Conservation (phyloP, 2,329 filamentous ascomycete genomes). For the Colletotrichum chlorophyti region DNA sequence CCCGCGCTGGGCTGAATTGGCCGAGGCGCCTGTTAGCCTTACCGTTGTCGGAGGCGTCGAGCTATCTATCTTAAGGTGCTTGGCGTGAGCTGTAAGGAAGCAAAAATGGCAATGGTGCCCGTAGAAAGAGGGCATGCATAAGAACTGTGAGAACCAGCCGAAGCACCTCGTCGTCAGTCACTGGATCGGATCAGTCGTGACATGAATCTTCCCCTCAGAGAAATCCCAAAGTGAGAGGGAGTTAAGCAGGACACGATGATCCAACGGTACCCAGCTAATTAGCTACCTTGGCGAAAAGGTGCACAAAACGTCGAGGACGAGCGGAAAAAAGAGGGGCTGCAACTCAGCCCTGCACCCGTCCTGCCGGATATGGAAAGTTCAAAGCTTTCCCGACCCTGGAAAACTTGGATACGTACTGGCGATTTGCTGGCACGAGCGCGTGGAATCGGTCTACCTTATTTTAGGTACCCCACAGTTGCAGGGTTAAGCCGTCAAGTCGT, state of each 20-base stretch:
- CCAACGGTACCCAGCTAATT: not conserved
- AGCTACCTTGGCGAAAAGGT: not conserved
- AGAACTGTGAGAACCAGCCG: too few relatives aligned
- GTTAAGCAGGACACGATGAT: too few relatives aligned
- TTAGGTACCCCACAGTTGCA: not conserved
- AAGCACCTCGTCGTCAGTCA: too few relatives aligned
- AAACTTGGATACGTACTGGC: constrained; percentile 1
- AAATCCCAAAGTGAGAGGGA: not conserved
- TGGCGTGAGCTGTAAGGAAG: not conserved
- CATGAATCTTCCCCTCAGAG: too few relatives aligned
- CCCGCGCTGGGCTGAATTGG: constrained; percentile 13
- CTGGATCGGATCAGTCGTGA: too few relatives aligned
- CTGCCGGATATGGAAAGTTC: constrained; percentile 17
- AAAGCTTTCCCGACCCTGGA: not conserved
- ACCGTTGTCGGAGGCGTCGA: not conserved
- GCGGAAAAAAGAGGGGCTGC: constrained; percentile 6
- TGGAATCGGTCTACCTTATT: too few relatives aligned
- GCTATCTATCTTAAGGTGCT: too few relatives aligned
- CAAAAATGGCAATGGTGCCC: too few relatives aligned
- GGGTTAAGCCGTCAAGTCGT: too few relatives aligned
- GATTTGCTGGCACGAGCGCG: too few relatives aligned
- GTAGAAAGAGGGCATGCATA: too few relatives aligned
- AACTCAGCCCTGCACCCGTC: constrained; percentile 8
- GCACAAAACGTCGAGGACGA: not conserved
- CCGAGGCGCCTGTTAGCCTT: constrained; percentile 19